Conservation (phyloP, 2,329 filamentous ascomycete genomes). For the Aspergillus sp. region DNA sequence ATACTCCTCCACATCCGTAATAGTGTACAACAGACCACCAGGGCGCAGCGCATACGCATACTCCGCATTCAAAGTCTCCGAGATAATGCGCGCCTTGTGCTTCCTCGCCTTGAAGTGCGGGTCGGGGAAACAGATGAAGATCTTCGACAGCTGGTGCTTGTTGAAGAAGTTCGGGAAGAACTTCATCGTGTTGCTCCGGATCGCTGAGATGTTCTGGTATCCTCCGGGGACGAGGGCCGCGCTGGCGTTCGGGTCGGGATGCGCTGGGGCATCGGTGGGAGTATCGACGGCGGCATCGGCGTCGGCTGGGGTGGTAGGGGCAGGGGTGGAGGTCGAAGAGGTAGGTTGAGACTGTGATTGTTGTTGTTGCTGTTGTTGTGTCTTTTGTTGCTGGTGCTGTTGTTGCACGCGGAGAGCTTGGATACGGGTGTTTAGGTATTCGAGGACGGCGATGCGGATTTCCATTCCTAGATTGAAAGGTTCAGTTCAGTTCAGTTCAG, state of each 20-base stretch:
- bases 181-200: slow-evolving; percentile 97
- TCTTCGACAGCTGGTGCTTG: slow-evolving; percentile 77
- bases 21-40: slow-evolving; percentile 88
- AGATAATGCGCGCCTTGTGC: slow-evolving; percentile 95
- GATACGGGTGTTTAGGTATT: slow-evolving; percentile 87
- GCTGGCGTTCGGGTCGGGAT: background rate
- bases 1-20: slow-evolving; percentile 94
- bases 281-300: background rate
- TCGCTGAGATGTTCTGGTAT: slow-evolving; percentile 85
- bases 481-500: background rate
- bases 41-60: slow-evolving; percentile 86
- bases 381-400: slow-evolving; percentile 25
- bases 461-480: slow-evolving; percentile 68
- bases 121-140: slow-evolving; percentile 98
- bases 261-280: slow-evolving; percentile 2
- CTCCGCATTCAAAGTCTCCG: slow-evolving; percentile 82
- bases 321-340: slow-evolving; percentile 3
- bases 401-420: slow-evolving; percentile 67
- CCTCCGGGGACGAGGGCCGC: slow-evolving; percentile 36
- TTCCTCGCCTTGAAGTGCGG: slow-evolving; percentile 97
- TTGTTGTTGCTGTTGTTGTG: background rate
- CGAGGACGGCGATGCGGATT: slow-evolving; percentile 84
- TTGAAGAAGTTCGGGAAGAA: slow-evolving; percentile 98
- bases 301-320: slow-evolving; percentile 6
- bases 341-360: slow-evolving; percentile 6